Evolutionary conservation across 2,329 filamentous ascomycete genomes (phyloP), one percentile per base, ranked within the genome.

Genomic region (Incumbomyces lentus): DNA sequence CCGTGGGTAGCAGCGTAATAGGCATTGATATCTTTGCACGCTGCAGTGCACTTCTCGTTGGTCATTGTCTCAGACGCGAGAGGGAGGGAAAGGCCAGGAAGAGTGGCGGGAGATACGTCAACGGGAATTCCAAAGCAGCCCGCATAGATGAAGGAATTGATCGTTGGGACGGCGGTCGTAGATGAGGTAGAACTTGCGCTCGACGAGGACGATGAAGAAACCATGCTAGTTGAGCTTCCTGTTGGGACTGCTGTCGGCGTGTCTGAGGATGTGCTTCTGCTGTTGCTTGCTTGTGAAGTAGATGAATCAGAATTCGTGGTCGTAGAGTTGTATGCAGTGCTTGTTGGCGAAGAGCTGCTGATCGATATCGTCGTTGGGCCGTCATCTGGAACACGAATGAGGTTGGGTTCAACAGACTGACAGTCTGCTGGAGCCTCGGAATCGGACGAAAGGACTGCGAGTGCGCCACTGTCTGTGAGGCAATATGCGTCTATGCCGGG

Each of bases 91-190:
- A 53, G 47, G 11, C 49, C 49, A 36, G 49, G 34, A 11, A 49
- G 42, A 29, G 51, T 48, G 4, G 47, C 33, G 11, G 33, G 33
- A n/a, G 33, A 35, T 4, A 46, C 18, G 19, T 47, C 37, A n/a
- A 39, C 42, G 7, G 43, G 41, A 2, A 48, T 49, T 31, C 52
- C 51, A 11, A 55, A 35, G 38, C 52, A 55, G 18, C 52, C 51
- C 19, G 49, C 44, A 33, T 51, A 55, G 12, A 36, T 29, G 22
- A 55, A 55, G 13, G 34, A 38, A 29, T 52, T 44, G 17, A 53
- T 36, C 40, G 40, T 17, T 12, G 39, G 43, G 10, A 36, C 35
- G 16, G 40, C 35, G n/a, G 48, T 11, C 5, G 43, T 34, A n/a
- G 39, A 37, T 19, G 44, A 32, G 13, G 11, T 41, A 2, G 48